Conservation (phyloP, 2,329 filamentous ascomycete genomes). For the Oidium heveae region DNA sequence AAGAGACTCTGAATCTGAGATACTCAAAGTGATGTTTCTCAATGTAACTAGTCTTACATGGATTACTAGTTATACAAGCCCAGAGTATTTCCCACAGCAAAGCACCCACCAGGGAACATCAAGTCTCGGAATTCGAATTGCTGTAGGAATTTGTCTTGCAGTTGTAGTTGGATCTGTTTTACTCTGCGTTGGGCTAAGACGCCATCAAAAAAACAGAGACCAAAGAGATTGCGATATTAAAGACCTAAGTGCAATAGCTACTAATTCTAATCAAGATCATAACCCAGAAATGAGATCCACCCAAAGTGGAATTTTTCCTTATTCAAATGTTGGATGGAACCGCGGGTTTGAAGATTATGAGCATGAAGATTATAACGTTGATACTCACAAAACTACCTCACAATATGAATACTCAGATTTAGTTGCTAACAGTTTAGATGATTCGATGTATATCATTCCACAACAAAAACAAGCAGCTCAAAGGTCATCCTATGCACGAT, state of each 20-base stretch:
- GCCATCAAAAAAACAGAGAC: constrained; percentile 17
- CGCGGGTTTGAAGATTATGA: constrained; percentile 3
- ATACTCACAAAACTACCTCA: constrained; percentile 9
- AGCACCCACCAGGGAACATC: constrained; percentile 10
- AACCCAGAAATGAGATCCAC: constrained; percentile 6
- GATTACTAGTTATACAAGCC: constrained; percentile 29
- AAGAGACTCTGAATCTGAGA: constrained; percentile 17
- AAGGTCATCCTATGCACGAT: constrained; percentile 15
- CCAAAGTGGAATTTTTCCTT: constrained; percentile 6
- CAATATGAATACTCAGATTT: constrained; percentile 10
- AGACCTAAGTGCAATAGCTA: constrained; percentile 19
- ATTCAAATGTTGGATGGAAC: constrained; percentile 10
- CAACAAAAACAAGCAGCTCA: constrained; percentile 12
- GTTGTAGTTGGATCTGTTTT: constrained; percentile 22
- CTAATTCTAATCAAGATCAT: constrained; percentile 5
- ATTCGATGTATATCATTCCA: constrained; percentile 3
- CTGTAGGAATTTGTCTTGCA: constrained; percentile 36
- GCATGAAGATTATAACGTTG: constrained; percentile 3
- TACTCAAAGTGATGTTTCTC: constrained; percentile 21
- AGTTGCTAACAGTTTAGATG: constrained; percentile 6
- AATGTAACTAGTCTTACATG: constrained; percentile 35
- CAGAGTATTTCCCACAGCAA: constrained; percentile 10
- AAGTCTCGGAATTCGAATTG: constrained; percentile 26
- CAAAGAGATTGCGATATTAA: constrained; percentile 28
- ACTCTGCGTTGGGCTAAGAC: constrained; percentile 23